Percentiles rank a stretch among this genome's conserved stretches.
Evolutionary conservation across 257 asterid species (phyloP).

Genomic region (Solanum bulbocastanum): DNA sequence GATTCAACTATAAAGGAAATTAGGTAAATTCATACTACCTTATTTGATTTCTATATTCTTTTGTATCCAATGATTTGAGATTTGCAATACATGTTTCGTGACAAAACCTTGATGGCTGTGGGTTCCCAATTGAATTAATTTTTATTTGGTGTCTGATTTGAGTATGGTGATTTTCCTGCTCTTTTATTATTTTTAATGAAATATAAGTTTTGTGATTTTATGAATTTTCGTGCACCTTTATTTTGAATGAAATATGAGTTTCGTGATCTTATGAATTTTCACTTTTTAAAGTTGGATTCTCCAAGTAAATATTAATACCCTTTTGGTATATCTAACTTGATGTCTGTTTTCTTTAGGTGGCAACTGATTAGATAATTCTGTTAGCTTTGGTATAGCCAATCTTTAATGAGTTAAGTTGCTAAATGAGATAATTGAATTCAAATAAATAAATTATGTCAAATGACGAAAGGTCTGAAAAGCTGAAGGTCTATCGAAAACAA

Average conservation of each 20-base stretch:
- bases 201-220: not conserved
- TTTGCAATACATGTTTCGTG: not conserved
- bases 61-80: not conserved
- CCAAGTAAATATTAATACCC: not conserved
- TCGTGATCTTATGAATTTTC: not conserved
- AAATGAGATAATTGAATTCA: not conserved
- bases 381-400: not conserved
- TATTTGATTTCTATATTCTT: not conserved
- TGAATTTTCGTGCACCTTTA: not conserved
- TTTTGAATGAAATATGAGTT: not conserved
- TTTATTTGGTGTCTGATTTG: not conserved
- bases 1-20: slow-evolving; percentile 73
- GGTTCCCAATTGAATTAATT: not conserved
- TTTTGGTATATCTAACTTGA: not conserved
- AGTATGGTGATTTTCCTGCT: not conserved
- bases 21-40: slow-evolving; percentile 31
- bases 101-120: not conserved
- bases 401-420: not conserved
- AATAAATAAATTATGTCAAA: not conserved
- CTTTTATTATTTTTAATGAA: not conserved
- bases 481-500: not conserved
- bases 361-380: not conserved
- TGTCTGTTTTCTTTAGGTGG: not conserved
- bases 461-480: not conserved
- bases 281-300: not conserved